Conservation (phyloP, 1,284 basidiomycete species). For the Fomitiporia mediterranea region DNA sequence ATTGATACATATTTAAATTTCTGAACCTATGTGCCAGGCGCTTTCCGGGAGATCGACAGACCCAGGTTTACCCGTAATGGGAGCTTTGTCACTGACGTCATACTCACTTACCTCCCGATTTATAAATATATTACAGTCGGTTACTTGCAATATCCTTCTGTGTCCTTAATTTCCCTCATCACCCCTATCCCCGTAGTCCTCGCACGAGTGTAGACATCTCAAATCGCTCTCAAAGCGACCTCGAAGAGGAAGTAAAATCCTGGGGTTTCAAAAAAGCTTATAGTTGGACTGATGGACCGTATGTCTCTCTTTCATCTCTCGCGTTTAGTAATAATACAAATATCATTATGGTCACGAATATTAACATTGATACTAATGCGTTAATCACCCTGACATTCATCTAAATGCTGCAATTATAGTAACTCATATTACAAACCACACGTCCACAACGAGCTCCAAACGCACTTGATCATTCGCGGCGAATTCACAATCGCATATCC, state of each 20-base stretch:
- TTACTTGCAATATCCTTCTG: too few relatives aligned
- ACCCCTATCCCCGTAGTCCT: too few relatives aligned
- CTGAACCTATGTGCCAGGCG: too few relatives aligned
- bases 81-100: too few relatives aligned
- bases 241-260: slow-evolving; percentile 24
- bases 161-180: too few relatives aligned
- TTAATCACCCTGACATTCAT: not conserved
- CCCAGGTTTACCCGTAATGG: too few relatives aligned
- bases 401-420: slow-evolving; percentile 16
- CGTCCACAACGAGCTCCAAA: slow-evolving; percentile 29
- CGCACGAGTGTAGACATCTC: too few relatives aligned
- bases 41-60: too few relatives aligned
- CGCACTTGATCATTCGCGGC: slow-evolving; percentile 31
- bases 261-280: slow-evolving; percentile 32
- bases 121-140: too few relatives aligned
- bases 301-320: slow-evolving; percentile 18
- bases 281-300: slow-evolving; percentile 33
- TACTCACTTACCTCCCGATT: too few relatives aligned
- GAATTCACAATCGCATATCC: slow-evolving; percentile 30
- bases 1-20: too few relatives aligned
- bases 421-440: slow-evolving; percentile 31
- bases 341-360: not conserved
- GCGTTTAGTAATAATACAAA: not conserved
- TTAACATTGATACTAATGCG: not conserved
- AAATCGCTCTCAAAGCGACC: too few relatives aligned